Evolutionary conservation across 805 yeast species (phyloP), one percentile per base, ranked within the genome.

Genomic region (Wickerhamomyces kurtzmanii): DNA sequence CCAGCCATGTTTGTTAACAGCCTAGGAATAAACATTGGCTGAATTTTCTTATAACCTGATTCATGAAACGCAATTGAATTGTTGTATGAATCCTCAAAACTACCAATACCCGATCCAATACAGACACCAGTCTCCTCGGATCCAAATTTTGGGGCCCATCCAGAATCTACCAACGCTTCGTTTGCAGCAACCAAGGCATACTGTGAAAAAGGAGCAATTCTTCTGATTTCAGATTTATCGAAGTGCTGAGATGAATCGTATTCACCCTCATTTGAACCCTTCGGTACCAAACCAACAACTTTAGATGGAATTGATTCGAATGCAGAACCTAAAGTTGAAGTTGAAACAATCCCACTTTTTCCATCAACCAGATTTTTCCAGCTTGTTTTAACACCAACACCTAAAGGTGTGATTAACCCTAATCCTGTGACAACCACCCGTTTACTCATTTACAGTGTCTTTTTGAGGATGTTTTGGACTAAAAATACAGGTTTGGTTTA

Each of bases 381-480:
- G 4, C 71, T 53, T 10, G 49, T 51, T 11, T 43, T 42, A 4
- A 62, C 66, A 1, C 86, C 87, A 5, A 74, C 73, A 0, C 96
- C 97, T 4, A 91, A 55, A 0, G 98, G 98, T 1, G 91, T 72
- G 1, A 87, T 70, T 16, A 82, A 55, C 0, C 97, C 97, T 6
- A 91, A 48, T 0, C 98, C 98, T 1, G 98, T 91, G 1, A 89
- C 78, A 1, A 89, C 96, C 0, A 89, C 94, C 52, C 95, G n/a
- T n/a, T n/a, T n/a, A n/a, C n/a, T n/a, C n/a, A n/a, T n/a, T n/a
- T n/a, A n/a, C n/a, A n/a, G n/a, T n/a, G n/a, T n/a, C n/a, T n/a
- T n/a, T n/a, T n/a, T n/a, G n/a, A n/a, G n/a, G n/a, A n/a, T n/a
- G n/a, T n/a, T n/a, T n/a, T n/a, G n/a, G n/a, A n/a, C n/a, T n/a